phyloP scores from a whole-genome alignment of 2,329 filamentous ascomycete genomes.

The Paraphaeosphaeria sporulosa region DNA sequence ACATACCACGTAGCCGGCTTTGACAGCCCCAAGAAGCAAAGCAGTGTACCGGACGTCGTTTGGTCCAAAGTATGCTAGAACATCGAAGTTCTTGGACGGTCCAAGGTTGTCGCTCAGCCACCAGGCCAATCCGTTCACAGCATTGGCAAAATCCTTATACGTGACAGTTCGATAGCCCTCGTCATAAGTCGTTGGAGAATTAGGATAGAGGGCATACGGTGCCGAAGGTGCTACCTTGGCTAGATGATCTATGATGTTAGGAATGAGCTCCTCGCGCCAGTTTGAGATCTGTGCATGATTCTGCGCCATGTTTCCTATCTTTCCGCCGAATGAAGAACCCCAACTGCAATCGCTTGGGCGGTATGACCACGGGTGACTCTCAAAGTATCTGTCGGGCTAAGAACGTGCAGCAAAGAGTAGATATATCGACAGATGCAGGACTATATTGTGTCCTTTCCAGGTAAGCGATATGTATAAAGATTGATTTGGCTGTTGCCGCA shows the following conservation, averaged over 20 bases:
- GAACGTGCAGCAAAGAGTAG: background rate
- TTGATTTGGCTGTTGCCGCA: background rate
- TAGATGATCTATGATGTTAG: conserved; percentile 20
- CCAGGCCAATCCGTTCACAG: conserved; percentile 44
- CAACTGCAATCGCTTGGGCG: background rate
- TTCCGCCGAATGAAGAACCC: background rate
- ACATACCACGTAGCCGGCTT: conserved; percentile 31
- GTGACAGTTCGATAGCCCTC: conserved; percentile 39
- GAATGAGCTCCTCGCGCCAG: conserved; percentile 16
- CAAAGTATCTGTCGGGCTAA: background rate
- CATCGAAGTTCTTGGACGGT: conserved; percentile 28
- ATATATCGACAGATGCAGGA: background rate
- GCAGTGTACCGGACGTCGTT: conserved; percentile 27
- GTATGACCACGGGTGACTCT: background rate
- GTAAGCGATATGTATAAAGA: background rate
- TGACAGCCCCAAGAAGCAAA: conserved; percentile 27
- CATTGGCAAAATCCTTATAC: conserved; percentile 35
- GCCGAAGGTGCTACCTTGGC: conserved; percentile 14
- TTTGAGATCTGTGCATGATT: conserved; percentile 15
- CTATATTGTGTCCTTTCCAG: background rate
- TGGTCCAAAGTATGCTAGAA: conserved; percentile 33
- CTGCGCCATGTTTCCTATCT: conserved; percentile 8
- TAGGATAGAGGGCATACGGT: conserved; percentile 15
- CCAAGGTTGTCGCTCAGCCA: conserved; percentile 42
- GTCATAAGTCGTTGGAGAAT: conserved; percentile 10